Percentiles rank a stretch among this genome's conserved stretches.
These are phyloP conservation scores for Rhizopus sp. DNA, from an alignment of 371 early-diverging fungal species.

Conservation along the genomic window DNA sequence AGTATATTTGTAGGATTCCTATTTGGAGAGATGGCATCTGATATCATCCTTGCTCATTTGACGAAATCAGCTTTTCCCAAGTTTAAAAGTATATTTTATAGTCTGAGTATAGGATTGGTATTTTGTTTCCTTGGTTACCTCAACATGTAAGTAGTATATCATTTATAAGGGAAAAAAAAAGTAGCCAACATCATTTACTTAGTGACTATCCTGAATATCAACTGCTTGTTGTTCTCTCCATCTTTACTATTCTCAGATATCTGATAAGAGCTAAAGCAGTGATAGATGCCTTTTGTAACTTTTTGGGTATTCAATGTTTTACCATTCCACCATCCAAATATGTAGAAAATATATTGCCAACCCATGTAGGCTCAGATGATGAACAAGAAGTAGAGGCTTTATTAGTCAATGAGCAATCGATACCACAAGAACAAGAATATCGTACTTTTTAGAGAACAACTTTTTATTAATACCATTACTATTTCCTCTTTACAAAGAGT, in stretches of 20 bases:
- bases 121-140: constrained; percentile 13
- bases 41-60: constrained; percentile 88
- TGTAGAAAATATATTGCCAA: constrained; percentile 5
- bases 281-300: constrained; percentile 83
- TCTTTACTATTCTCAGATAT: constrained; percentile 68
- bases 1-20: constrained; percentile 72
- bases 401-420: constrained; percentile 13
- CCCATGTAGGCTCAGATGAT: neutral
- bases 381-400: constrained; percentile 31
- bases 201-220: constrained; percentile 14
- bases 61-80: constrained; percentile 80
- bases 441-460: neutral
- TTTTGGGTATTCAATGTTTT: constrained; percentile 83
- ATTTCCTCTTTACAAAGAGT: neutral
- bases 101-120: neutral
- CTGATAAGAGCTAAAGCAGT: constrained; percentile 80
- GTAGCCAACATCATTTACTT: neutral
- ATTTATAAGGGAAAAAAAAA: neutral
- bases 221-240: constrained; percentile 4
- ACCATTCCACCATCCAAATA: constrained; percentile 58
- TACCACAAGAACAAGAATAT: constrained; percentile 12
- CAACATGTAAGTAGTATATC: constrained; percentile 30
- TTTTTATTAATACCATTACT: neutral
- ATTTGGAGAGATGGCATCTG: constrained; percentile 89
- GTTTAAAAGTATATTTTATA: constrained; percentile 34